phyloP scores from a whole-genome alignment of 2,329 filamentous ascomycete genomes.

The Trichoderma pleuroti region DNA sequence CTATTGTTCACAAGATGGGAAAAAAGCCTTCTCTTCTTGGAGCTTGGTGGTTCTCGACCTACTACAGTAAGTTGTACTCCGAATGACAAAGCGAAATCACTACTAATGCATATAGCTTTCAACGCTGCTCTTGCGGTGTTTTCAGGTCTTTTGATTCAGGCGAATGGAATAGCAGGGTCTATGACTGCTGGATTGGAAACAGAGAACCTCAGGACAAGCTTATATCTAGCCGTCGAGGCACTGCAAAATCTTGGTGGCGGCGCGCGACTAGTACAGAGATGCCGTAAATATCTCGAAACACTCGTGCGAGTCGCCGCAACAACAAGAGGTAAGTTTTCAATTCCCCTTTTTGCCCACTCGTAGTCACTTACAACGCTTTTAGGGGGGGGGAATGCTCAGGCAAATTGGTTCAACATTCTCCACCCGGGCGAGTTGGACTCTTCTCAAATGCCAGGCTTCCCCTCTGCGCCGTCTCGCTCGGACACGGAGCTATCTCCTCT shows the following conservation, averaged over 20 bases:
- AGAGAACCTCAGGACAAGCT: background rate
- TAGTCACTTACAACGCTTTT: background rate
- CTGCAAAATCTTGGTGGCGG: background rate
- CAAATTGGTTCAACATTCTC: conserved; percentile 6
- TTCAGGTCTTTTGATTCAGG: background rate
- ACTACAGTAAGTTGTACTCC: background rate
- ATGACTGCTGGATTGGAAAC: background rate
- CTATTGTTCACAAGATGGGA: background rate
- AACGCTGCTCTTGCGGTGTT: conserved; percentile 3
- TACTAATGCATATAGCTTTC: background rate
- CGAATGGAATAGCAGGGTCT: background rate
- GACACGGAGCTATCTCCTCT: conserved; percentile 1
- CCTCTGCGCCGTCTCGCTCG: background rate
- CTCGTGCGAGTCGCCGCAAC: conserved; percentile 2
- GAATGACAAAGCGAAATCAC: background rate
- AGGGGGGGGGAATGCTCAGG: background rate
- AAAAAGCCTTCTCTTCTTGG: background rate
- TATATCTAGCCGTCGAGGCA: background rate
- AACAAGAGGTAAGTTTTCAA: background rate
- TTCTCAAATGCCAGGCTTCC: background rate
- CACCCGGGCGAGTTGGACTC: background rate
- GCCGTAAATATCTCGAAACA: conserved; percentile 7
- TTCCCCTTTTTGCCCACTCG: background rate
- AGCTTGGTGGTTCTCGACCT: conserved; percentile 8
- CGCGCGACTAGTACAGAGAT: background rate